Evolutionary conservation across 1,284 basidiomycete species (phyloP), one percentile per base, ranked within the genome.

Genomic region (Pascua guehoae): DNA sequence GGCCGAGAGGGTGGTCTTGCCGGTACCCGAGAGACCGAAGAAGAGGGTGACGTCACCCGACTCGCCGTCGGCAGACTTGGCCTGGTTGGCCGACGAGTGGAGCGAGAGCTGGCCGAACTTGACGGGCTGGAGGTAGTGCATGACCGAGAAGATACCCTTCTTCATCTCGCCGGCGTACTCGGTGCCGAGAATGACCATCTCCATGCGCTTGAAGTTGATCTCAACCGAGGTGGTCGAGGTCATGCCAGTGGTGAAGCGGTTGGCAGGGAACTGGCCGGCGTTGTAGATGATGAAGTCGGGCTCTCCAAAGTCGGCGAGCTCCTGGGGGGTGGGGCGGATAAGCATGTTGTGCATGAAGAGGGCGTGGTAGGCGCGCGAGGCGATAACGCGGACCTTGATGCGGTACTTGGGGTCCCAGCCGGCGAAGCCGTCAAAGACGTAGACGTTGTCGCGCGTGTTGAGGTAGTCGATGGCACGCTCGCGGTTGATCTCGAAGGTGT

Each of bases 81-180:
- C 76, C 64, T 78, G 76, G 77, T 99, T 99, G 67, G 93, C 93
- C 49, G 93, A 97, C n/a, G 96, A 98, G 82, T 99, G 96, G 58
- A 99, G 85, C 39, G 94, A 98, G 60, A 99, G 86, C 78, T 97
- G 93, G 59, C 92, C 92, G 75, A 96, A 98, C 79, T 97, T 98
- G 83, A 98, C 88, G 17, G 96, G 95, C 82, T 96, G 92, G 65
- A 99, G 85, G 80, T 98, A 99, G 82, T 99, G 96, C 96, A 99
- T 99, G 72, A 99, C 94, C 53, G 90, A 93, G 83, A 99, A 98
- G 77, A 99, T 91, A 78, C 96, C 96, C 86, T 98, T 98, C 84
- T 99, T 99, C 96, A 98, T 99, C 83, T 99, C 96, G 64, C 96
- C 96, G 52, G 96, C 96, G 78, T 98, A 98, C 78, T 98, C 95